Percentiles rank a stretch among this genome's conserved stretches.
phyloP scores from a whole-genome alignment of 805 yeast genomes.

The Debaryomyces prosopidis region DNA sequence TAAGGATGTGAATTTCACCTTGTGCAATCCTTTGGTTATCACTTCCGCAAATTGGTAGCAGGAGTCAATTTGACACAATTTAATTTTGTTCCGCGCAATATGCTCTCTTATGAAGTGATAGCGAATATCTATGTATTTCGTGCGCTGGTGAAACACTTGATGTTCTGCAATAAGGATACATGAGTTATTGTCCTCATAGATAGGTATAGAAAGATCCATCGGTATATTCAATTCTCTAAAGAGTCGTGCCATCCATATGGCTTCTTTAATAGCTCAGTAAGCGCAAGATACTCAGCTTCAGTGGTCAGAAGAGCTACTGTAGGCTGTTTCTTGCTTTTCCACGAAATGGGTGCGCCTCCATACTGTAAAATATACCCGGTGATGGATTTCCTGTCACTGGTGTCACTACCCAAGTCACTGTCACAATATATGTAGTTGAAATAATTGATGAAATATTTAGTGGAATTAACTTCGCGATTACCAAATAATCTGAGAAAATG shows the following conservation, averaged over 20 bases:
- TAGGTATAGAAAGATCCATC: not conserved
- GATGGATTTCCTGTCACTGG: conserved; percentile 6
- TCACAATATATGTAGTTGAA: conserved; percentile 10
- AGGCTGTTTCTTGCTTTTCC: conserved; percentile 14
- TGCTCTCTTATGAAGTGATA: not conserved
- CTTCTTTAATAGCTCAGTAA: too few species aligned
- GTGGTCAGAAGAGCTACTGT: conserved; percentile 12
- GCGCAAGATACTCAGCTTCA: conserved; percentile 14
- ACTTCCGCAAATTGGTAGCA: not conserved
- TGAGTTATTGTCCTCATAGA: not conserved
- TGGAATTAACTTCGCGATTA: too few species aligned
- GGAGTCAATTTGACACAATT: not conserved
- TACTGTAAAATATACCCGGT: conserved; percentile 3
- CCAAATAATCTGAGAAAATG: too few species aligned
- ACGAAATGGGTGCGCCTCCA: conserved; percentile 11
- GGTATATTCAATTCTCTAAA: not conserved
- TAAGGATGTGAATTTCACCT: not conserved
- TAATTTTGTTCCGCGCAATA: not conserved
- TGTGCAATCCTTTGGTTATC: not conserved
- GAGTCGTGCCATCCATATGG: not conserved
- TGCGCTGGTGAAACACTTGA: not conserved
- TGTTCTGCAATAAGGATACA: not conserved
- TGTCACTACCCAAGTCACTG: conserved; percentile 11
- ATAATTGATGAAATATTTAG: too few species aligned
- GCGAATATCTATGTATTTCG: not conserved